Evolutionary conservation across 371 early-diverging fungal species (phyloP).

Genomic region (Rhizopus microsporus): DNA sequence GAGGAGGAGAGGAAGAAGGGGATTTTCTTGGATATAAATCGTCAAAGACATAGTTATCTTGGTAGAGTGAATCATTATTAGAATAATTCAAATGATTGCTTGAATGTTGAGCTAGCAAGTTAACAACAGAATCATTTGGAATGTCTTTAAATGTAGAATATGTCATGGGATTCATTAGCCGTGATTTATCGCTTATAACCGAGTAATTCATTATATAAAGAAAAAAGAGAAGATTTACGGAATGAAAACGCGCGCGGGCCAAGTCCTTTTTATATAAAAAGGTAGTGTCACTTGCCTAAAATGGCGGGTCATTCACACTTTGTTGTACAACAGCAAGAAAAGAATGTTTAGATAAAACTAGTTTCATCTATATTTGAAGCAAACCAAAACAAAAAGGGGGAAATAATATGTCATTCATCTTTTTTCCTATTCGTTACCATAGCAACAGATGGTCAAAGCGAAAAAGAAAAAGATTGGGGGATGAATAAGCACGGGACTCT

Average conservation of each 20-base stretch:
- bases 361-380: slow-evolving; percentile 17
- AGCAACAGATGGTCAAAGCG: too few relatives aligned
- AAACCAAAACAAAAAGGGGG: background rate
- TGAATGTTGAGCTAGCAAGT: slow-evolving; percentile 12
- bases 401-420: too few relatives aligned
- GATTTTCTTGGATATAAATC: background rate
- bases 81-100: slow-evolving; percentile 23
- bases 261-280: slow-evolving; percentile 16
- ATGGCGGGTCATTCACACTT: slow-evolving; percentile 15
- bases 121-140: slow-evolving; percentile 12
- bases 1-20: background rate
- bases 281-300: slow-evolving; percentile 18
- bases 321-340: background rate
- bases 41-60: background rate
- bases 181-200: slow-evolving; percentile 7
- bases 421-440: too few relatives aligned
- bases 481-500: too few relatives aligned
- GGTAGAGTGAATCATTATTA: slow-evolving; percentile 7
- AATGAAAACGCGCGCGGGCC: slow-evolving; percentile 21
- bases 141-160: slow-evolving; percentile 17
- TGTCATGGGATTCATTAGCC: slow-evolving; percentile 10
- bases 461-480: too few relatives aligned
- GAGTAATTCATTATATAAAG: slow-evolving; percentile 7
- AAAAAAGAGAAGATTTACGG: slow-evolving; percentile 6
- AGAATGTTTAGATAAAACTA: background rate